phyloP scores from a whole-genome alignment of 495 filamentous ascomycete genomes.

The Penicillium alfredii region DNA sequence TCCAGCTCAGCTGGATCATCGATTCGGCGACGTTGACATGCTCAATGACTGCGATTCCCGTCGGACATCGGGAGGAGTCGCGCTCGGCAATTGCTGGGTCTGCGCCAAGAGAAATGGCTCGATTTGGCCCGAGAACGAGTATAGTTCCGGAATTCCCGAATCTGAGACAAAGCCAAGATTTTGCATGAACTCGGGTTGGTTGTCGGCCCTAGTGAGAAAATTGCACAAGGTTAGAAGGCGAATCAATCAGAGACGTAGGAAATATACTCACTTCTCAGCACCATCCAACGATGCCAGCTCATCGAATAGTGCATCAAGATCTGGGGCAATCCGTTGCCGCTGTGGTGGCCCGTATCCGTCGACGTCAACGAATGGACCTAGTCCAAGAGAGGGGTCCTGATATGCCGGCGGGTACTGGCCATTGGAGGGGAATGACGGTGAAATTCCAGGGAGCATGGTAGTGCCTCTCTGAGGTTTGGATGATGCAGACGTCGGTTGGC shows the following conservation, averaged over 20 bases:
- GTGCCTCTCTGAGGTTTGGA: conserved; percentile 20
- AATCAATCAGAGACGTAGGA: not conserved
- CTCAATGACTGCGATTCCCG: conserved; percentile 21
- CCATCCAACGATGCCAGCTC: conserved; percentile 40
- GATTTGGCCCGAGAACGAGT: conserved; percentile 33
- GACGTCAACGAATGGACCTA: conserved; percentile 29
- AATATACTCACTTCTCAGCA: conserved; percentile 34
- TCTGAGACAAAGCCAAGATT: conserved; percentile 38
- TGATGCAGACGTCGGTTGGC: conserved; percentile 19
- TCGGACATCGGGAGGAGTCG: conserved; percentile 11
- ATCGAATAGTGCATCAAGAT: conserved; percentile 40
- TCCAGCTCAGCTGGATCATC: conserved; percentile 18
- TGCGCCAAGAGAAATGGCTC: conserved; percentile 35
- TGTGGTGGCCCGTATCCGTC: conserved; percentile 27
- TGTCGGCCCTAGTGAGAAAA: conserved; percentile 23
- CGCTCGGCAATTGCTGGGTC: conserved; percentile 25
- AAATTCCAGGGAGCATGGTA: conserved; percentile 20
- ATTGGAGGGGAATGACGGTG: conserved; percentile 19
- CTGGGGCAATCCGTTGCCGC: conserved; percentile 37
- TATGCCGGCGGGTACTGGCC: conserved; percentile 28
- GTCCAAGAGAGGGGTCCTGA: conserved; percentile 26
- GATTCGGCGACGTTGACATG: conserved; percentile 13
- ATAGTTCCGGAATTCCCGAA: conserved; percentile 31
- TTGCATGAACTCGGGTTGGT: conserved; percentile 41
- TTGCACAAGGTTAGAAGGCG: not conserved